Conservation (phyloP, 345 rosid species). For the Sonneratia caseolaris region DNA sequence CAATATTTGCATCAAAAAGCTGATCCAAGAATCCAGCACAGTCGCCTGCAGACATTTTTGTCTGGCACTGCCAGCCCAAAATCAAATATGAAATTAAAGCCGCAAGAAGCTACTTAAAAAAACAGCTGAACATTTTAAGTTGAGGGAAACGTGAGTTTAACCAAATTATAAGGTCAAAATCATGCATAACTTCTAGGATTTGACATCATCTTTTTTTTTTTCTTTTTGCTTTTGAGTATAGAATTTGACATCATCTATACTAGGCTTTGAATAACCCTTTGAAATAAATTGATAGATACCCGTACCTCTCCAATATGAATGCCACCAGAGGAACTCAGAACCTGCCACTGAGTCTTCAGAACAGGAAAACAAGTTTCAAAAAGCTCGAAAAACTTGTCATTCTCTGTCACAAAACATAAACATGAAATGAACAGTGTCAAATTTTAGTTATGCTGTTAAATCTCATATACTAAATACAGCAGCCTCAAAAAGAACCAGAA, state of each 20-base stretch:
- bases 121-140: neutral
- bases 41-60: slow-evolving; percentile 41
- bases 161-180: slow-evolving; percentile 3
- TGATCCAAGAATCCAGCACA: slow-evolving; percentile 50
- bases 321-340: slow-evolving; percentile 26
- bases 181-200: too few species aligned
- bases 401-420: slow-evolving; percentile 26
- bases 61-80: slow-evolving; percentile 31
- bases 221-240: too few species aligned
- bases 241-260: neutral
- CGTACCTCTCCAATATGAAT: slow-evolving; percentile 45
- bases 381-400: slow-evolving; percentile 29
- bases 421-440: neutral
- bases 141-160: neutral
- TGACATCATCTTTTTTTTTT: neutral
- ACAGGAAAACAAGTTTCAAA: slow-evolving; percentile 62
- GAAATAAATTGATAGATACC: neutral
- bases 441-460: slow-evolving; percentile 13
- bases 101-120: neutral
- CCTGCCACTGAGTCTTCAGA: slow-evolving; percentile 68
- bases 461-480: slow-evolving; percentile 3
- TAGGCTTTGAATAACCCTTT: neutral
- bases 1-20: slow-evolving; percentile 35
- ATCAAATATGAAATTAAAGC: slow-evolving; percentile 7
- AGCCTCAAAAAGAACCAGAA: neutral